Conservation (phyloP, 345 rosid species). For the Streptanthus diversifolius region DNA sequence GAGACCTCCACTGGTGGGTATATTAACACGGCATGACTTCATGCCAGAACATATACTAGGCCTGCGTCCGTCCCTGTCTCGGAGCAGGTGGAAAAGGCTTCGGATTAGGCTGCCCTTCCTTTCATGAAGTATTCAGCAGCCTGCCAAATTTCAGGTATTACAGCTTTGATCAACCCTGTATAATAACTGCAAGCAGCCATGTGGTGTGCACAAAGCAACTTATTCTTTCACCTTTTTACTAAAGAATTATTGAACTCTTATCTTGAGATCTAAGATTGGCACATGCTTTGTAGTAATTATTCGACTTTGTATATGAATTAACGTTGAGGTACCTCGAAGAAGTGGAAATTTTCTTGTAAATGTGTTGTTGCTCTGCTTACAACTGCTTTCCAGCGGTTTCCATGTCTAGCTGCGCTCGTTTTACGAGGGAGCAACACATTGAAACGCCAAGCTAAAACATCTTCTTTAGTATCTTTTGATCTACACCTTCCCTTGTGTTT, state of each 20-base stretch:
- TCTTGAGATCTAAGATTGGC: not conserved
- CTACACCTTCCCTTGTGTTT: not conserved
- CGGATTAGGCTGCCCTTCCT: conserved; percentile 49
- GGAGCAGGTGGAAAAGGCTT: conserved; percentile 74
- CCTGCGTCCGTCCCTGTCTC: conserved; percentile 53
- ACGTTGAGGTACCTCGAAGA: not conserved
- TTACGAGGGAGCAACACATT: not conserved
- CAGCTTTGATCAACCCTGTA: not conserved
- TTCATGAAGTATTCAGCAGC: not conserved
- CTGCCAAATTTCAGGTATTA: not conserved
- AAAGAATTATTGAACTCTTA: not conserved
- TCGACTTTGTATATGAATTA: not conserved
- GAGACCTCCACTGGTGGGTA: conserved; percentile 78
- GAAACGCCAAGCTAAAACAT: not conserved
- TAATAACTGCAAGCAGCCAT: not conserved
- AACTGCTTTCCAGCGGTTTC: not conserved
- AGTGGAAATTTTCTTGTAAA: not conserved
- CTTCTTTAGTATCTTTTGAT: not conserved
- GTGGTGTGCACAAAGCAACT: not conserved
- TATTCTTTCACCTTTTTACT: not conserved
- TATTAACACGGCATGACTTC: conserved; percentile 90
- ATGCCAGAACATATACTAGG: conserved; percentile 79
- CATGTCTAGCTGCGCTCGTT: not conserved
- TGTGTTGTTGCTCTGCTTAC: not conserved
- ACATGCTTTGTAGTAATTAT: not conserved